A percentile compares a stretch with the other conserved stretches of the same genome.
Evolutionary conservation across 441 rosid genomes (phyloP).

Genomic region (Biscutella laevigata): DNA sequence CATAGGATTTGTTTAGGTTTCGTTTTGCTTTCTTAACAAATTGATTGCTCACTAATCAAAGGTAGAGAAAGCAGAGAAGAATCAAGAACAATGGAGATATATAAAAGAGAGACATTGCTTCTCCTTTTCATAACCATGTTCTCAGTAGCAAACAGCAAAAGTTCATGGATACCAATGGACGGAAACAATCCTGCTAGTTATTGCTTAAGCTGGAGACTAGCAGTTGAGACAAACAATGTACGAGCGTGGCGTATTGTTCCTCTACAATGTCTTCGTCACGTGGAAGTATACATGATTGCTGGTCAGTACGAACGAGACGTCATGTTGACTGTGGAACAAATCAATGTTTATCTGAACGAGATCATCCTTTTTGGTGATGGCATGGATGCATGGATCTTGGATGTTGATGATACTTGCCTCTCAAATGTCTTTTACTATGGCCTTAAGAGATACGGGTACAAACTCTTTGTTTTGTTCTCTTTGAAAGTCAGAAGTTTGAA

Average conservation of each 20-base stretch:
- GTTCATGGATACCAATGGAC: conserved; percentile 11
- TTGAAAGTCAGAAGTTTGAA: too few species aligned
- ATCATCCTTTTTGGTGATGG: conserved; percentile 39
- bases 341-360: conserved; percentile 31
- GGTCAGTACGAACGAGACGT: conserved; percentile 76
- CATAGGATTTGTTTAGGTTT: not conserved
- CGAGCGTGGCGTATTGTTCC: conserved; percentile 80
- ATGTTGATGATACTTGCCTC: conserved; percentile 88
- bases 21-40: not conserved
- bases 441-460: conserved; percentile 67
- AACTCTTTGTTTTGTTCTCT: not conserved
- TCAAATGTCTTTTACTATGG: conserved; percentile 65
- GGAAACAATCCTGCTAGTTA: conserved; percentile 19
- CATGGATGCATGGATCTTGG: conserved; percentile 81
- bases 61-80: conserved; percentile 14
- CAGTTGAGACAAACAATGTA: conserved; percentile 73
- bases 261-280: conserved; percentile 37
- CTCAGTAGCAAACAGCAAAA: conserved; percentile 23
- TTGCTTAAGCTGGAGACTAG: conserved; percentile 87
- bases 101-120: conserved; percentile 23
- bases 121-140: conserved; percentile 31
- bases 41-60: not conserved
- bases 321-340: conserved; percentile 40
- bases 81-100: conserved; percentile 32
- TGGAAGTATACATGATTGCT: conserved; percentile 59